Percentiles rank a stretch among this genome's conserved stretches.
Conservation (phyloP, 176 grass and related monocot genomes). For the Puccinellia tenuiflora region DNA sequence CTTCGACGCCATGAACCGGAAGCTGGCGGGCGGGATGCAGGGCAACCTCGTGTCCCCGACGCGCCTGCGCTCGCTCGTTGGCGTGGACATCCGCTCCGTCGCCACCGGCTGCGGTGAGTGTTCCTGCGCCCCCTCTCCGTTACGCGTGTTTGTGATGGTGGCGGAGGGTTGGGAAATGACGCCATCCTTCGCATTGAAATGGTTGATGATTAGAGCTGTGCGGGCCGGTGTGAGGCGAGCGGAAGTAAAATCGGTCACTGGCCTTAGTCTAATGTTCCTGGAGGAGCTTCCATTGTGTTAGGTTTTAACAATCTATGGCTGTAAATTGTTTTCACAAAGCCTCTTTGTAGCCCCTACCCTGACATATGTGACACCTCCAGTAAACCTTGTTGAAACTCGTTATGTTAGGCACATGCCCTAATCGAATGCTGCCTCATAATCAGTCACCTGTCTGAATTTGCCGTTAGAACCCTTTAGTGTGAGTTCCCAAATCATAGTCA, state of each 20-base stretch:
- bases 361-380: neutral
- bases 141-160: neutral
- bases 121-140: neutral
- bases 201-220: neutral
- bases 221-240: neutral
- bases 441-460: neutral
- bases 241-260: neutral
- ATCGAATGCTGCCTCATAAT: neutral
- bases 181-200: neutral
- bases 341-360: neutral
- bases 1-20: conserved; percentile 67
- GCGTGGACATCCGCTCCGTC: conserved; percentile 80
- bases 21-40: conserved; percentile 28
- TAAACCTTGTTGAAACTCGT: too few relatives aligned
- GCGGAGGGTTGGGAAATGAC: neutral
- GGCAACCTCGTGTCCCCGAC: conserved; percentile 74
- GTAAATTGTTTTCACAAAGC: neutral
- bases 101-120: conserved; percentile 77
- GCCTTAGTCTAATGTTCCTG: neutral
- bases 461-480: too few relatives aligned
- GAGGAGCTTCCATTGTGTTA: neutral
- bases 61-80: conserved; percentile 68
- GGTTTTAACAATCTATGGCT: neutral
- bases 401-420: too few relatives aligned
- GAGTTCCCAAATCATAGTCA: neutral